phyloP scores from a whole-genome alignment of 2,329 filamentous ascomycete genomes.

The Colletotrichum liaoningense region DNA sequence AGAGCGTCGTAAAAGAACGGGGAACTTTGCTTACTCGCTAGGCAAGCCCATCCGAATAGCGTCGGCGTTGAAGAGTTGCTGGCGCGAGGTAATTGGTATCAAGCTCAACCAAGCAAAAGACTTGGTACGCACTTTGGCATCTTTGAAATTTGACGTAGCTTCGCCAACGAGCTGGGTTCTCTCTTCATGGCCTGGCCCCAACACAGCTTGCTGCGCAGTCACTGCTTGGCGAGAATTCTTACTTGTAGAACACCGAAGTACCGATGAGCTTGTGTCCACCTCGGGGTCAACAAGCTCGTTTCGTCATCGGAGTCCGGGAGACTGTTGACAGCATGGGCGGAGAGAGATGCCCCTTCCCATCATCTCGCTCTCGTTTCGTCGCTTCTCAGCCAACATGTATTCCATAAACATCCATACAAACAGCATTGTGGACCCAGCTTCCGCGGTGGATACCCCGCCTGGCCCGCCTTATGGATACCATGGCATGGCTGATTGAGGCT shows the following conservation, averaged over 20 bases:
- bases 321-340: neutral
- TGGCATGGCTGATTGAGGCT: constrained; percentile 1
- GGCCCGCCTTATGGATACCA: neutral
- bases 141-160: neutral
- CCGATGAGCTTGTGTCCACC: neutral
- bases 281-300: neutral
- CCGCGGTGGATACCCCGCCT: neutral
- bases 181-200: neutral
- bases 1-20: neutral
- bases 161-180: neutral
- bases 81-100: neutral
- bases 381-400: neutral
- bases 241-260: neutral
- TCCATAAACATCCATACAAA: neutral
- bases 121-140: no score
- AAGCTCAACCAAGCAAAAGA: neutral
- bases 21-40: neutral
- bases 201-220: neutral
- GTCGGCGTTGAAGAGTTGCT: neutral
- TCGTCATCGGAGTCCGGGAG: neutral
- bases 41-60: neutral
- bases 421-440: neutral
- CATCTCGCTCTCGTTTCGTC: neutral
- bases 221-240: neutral
- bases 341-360: neutral